Evolutionary conservation across 495 filamentous ascomycete genomes (phyloP).

Genomic region (Rostrohypoxylon terebratum): DNA sequence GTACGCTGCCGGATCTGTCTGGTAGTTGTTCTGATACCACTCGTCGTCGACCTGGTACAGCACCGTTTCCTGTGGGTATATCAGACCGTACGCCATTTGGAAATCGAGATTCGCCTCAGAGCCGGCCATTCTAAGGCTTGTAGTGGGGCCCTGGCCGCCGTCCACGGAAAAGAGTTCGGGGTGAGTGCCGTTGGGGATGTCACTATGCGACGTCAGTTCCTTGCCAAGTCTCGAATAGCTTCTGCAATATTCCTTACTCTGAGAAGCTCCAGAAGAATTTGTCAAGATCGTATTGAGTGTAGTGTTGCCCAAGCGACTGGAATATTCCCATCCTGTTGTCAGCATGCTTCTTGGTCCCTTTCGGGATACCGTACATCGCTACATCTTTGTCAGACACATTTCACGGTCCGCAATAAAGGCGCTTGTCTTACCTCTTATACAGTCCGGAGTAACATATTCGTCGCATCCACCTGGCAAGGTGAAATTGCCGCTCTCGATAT

Average conservation of each 20-base stretch:
- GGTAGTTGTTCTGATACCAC: conserved; percentile 52
- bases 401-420: neutral
- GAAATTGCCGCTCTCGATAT: conserved; percentile 40
- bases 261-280: conserved; percentile 66
- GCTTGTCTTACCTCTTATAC: conserved; percentile 43
- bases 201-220: conserved; percentile 21
- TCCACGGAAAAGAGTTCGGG: conserved; percentile 55
- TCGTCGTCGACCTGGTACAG: conserved; percentile 70
- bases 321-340: conserved; percentile 51
- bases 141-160: conserved; percentile 47
- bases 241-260: conserved; percentile 24
- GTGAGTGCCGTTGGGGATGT: conserved; percentile 53
- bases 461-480: conserved; percentile 46
- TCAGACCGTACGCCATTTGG: conserved; percentile 51
- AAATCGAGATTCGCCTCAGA: conserved; percentile 52
- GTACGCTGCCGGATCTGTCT: conserved; percentile 39
- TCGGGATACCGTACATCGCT: conserved; percentile 50
- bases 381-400: neutral
- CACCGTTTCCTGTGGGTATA: conserved; percentile 68
- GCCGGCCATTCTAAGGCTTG: conserved; percentile 43
- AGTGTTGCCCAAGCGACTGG: conserved; percentile 52
- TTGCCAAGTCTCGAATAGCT: neutral
- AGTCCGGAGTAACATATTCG: conserved; percentile 48
- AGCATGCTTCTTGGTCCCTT: conserved; percentile 40
- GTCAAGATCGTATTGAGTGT: conserved; percentile 67